phyloP scores from a whole-genome alignment of 2,329 filamentous ascomycete genomes.

The Huntiella bhutanensis region DNA sequence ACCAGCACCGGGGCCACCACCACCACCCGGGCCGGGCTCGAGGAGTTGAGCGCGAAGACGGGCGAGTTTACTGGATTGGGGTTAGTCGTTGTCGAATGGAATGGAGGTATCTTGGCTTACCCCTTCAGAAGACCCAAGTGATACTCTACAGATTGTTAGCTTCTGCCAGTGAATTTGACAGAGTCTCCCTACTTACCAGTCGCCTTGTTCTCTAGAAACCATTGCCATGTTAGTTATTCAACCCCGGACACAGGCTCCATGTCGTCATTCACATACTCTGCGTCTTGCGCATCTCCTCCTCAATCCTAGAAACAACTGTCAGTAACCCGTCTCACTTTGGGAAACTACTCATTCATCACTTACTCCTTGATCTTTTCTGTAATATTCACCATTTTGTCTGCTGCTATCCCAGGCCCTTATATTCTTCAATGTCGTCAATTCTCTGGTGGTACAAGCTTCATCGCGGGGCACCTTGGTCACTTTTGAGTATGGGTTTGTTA shows the following conservation, averaged over 20 bases:
- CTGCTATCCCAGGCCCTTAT: neutral
- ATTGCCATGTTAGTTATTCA: constrained; percentile 4
- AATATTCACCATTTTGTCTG: constrained; percentile 80
- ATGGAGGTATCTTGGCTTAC: constrained; percentile 28
- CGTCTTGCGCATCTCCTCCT: constrained; percentile 98
- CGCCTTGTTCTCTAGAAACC: constrained; percentile 74
- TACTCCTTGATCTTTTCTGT: constrained; percentile 99
- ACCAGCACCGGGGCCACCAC: constrained; percentile 59
- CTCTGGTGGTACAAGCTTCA: too few relatives aligned
- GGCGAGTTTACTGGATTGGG: constrained; percentile 61
- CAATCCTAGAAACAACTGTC: constrained; percentile 48
- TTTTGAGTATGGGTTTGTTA: too few relatives aligned
- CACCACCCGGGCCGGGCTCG: constrained; percentile 66
- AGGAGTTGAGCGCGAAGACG: constrained; percentile 85
- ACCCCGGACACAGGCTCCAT: neutral
- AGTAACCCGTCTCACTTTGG: too few relatives aligned
- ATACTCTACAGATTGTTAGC: constrained; percentile 49
- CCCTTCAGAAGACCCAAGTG: constrained; percentile 95
- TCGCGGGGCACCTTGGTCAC: too few relatives aligned
- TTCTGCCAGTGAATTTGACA: neutral
- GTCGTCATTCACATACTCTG: constrained; percentile 50
- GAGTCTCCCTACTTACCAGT: constrained; percentile 48
- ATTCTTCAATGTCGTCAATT: too few relatives aligned
- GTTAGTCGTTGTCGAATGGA: neutral
- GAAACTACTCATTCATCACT: neutral